Conservation (phyloP, 768 basidiomycete species). For the Glaciozyma martinii region DNA sequence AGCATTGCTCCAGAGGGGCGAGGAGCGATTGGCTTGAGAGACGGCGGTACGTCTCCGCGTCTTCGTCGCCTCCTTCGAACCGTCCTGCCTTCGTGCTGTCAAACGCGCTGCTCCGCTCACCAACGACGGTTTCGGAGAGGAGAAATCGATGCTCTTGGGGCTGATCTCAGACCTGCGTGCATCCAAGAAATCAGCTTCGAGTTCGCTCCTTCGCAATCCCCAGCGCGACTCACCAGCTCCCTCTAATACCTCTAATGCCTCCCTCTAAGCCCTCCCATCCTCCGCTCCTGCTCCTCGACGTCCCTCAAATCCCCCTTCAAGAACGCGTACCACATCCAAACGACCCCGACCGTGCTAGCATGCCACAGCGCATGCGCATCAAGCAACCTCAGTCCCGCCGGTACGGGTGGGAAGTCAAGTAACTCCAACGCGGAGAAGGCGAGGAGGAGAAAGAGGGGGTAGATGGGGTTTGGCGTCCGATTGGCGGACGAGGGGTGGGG, state of each 20-base stretch:
- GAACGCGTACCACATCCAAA: constrained; percentile 76
- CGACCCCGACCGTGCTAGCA: constrained; percentile 67
- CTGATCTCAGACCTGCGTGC: too few relatives aligned
- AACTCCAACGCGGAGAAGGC: constrained; percentile 71
- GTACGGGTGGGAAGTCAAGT: constrained; percentile 67
- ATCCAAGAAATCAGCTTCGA: too few relatives aligned
- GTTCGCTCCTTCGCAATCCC: too few relatives aligned
- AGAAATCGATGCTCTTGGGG: too few relatives aligned
- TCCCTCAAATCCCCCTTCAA: constrained; percentile 56
- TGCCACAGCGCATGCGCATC: constrained; percentile 97
- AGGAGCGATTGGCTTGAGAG: too few relatives aligned
- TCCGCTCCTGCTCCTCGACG: constrained; percentile 23
- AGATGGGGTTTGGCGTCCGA: constrained; percentile 50
- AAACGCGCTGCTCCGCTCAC: too few relatives aligned
- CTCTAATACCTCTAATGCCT: not conserved
- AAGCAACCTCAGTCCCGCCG: constrained; percentile 49
- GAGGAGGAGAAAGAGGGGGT: constrained; percentile 51
- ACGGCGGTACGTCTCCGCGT: too few relatives aligned
- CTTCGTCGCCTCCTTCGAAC: too few relatives aligned
- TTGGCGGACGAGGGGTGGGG: constrained; percentile 41
- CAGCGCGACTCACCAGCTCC: not conserved
- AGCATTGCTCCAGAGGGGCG: too few relatives aligned
- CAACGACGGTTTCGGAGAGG: too few relatives aligned
- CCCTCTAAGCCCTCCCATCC: not conserved
- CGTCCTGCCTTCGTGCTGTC: too few relatives aligned